These are phyloP conservation scores for Hibiscus syriacus DNA, from an alignment of 345 rosid species.

Conservation along the genomic window DNA sequence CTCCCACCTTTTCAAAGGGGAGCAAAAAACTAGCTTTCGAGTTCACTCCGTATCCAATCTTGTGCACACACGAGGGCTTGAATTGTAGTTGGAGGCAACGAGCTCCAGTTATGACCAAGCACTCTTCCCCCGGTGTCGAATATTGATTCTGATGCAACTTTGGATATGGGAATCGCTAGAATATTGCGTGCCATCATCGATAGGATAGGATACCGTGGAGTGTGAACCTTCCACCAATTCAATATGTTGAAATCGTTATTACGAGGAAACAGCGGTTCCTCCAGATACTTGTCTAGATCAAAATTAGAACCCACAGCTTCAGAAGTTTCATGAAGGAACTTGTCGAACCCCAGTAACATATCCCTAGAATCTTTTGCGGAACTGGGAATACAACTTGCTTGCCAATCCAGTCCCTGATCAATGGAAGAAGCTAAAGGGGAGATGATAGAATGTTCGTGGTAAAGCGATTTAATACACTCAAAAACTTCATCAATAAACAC, in stretches of 20 bases:
- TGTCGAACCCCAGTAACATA: slow-evolving; percentile 59
- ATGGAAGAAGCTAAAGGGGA: slow-evolving; percentile 44
- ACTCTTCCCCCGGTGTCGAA: slow-evolving; percentile 31
- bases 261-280: slow-evolving; percentile 79
- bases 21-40: slow-evolving; percentile 20
- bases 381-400: slow-evolving; percentile 16
- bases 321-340: slow-evolving; percentile 50
- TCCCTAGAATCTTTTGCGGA: slow-evolving; percentile 33
- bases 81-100: slow-evolving; percentile 43
- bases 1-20: background rate
- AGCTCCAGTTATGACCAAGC: slow-evolving; percentile 46
- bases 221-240: slow-evolving; percentile 86
- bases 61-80: slow-evolving; percentile 78
- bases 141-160: slow-evolving; percentile 32
- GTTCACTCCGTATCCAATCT: slow-evolving; percentile 64
- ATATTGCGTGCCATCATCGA: slow-evolving; percentile 75
- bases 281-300: slow-evolving; percentile 70
- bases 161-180: slow-evolving; percentile 55
- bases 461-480: slow-evolving; percentile 48
- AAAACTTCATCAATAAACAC: slow-evolving; percentile 48
- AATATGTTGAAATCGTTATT: slow-evolving; percentile 51
- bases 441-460: slow-evolving; percentile 60
- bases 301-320: slow-evolving; percentile 42
- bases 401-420: slow-evolving; percentile 50
- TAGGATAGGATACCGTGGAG: slow-evolving; percentile 67